These are phyloP conservation scores for Phalaenopsis equestris DNA, from an alignment of 106 monocot genomes.

Conservation along the genomic window DNA sequence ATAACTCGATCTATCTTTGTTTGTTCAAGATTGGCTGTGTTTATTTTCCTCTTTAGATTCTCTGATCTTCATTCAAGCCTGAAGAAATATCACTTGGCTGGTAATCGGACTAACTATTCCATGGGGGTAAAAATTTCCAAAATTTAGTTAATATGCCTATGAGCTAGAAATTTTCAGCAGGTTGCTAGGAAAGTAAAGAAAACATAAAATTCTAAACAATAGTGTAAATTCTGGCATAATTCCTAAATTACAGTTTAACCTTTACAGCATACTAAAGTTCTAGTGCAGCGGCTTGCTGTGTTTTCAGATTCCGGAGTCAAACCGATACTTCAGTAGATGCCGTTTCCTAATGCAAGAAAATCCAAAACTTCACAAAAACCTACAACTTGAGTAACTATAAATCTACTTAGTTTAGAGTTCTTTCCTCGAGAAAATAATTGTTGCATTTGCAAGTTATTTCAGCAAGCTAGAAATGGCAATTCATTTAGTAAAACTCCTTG, in stretches of 20 bases:
- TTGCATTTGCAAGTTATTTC: background rate
- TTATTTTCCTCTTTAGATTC: background rate
- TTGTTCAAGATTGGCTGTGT: background rate
- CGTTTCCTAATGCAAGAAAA: too few species aligned
- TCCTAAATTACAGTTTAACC: too few species aligned
- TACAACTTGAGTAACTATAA: too few species aligned
- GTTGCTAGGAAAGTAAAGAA: background rate
- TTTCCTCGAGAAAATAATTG: background rate
- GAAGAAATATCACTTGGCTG: background rate
- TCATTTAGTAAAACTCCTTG: background rate
- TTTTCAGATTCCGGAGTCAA: too few species aligned
- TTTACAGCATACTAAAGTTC: too few species aligned
- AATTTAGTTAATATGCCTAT: background rate
- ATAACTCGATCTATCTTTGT: background rate
- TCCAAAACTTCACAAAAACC: too few species aligned
- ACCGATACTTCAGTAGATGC: too few species aligned
- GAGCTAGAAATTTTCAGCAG: background rate
- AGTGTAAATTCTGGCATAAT: too few species aligned
- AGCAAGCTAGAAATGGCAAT: background rate
- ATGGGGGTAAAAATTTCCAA: too few species aligned
- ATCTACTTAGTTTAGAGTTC: too few species aligned
- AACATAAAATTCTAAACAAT: too few species aligned
- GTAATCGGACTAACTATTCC: background rate
- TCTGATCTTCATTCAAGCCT: background rate
- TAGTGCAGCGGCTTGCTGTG: too few species aligned